Base-by-base conservation (phyloP, 805 yeast species). In the Candida maesae region DNA sequence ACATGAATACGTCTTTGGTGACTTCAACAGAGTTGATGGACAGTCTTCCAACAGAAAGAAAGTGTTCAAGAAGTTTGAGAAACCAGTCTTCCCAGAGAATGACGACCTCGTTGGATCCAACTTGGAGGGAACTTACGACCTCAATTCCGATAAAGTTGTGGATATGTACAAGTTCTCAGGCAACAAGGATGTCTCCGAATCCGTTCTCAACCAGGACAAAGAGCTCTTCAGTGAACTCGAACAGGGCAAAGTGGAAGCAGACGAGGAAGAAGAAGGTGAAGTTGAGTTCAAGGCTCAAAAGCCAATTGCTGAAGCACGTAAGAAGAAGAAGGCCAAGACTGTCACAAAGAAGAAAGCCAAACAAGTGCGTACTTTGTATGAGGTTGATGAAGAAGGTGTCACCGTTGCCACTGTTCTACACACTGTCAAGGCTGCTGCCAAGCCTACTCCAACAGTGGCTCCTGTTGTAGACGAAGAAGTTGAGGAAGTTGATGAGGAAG, bases 361-460 rank as follows among this genome's bases (percentile, higher is more conserved):
- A 48, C 25, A 50, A 46, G 20, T 50, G 13, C 61, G 53, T 36
- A 52, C 56, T 7, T 47, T 56, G 11, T 58, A 52, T 29, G 61
- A 49, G 35, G 41, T 46, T 30, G 59, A 56, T 30, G 65, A 52
- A 15, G 55, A 41, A 19, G 61, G 58, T 35, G 38, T 16, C 26
- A 55, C 59, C 8, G 44, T 50, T 13, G 60, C 48, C 5, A 55
- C 60, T 12, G 51, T 48, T 10, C 55, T 59, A 3, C 63, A 57
- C 36, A 63, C 60, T 9, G 46, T 47, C 17, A 55, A 36, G 14
- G 59, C 55, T 14, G 50, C 46, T 26, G 50, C 49, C n/a, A 69
- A 71, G 32, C 53, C 63, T 33, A 58, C 63, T 21, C 65, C 65
- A 5, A 58, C 54, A 38, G 68, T 33, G 10, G 27, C 29, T 16